phyloP scores from a whole-genome alignment of 208 protist species.

The Spironucleus salmonicida region DNA sequence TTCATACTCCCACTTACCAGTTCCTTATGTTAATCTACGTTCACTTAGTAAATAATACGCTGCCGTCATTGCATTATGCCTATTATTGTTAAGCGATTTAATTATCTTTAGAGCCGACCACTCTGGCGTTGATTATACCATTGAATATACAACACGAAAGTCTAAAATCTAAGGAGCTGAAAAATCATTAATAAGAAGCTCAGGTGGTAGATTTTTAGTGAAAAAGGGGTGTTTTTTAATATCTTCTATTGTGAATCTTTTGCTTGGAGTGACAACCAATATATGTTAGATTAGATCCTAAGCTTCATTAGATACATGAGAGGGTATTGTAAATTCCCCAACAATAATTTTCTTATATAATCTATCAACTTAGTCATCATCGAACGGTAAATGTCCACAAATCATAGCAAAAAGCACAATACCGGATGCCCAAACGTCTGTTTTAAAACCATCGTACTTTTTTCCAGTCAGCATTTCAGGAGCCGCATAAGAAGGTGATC shows the following conservation, averaged over 20 bases:
- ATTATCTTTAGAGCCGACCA: not conserved
- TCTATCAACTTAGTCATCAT: conserved; percentile 63
- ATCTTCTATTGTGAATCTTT: conserved; percentile 52
- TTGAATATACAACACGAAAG: not conserved
- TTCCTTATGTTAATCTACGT: too few relatives aligned
- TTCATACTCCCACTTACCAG: too few relatives aligned
- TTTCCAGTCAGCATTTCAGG: conserved; percentile 69
- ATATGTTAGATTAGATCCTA: conserved; percentile 53
- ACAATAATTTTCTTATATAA: conserved; percentile 71
- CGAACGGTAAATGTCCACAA: conserved; percentile 70
- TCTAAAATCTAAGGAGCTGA: not conserved
- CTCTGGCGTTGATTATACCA: not conserved
- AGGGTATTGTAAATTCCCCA: conserved; percentile 52
- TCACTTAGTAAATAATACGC: conserved; percentile 37
- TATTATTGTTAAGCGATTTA: conserved; percentile 29
- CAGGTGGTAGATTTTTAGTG: not conserved
- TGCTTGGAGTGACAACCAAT: conserved; percentile 55
- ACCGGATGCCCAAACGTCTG: conserved; percentile 75
- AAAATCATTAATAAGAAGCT: not conserved
- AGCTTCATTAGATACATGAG: conserved; percentile 19
- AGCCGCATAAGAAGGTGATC: conserved; percentile 74
- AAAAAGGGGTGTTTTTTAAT: conserved; percentile 53
- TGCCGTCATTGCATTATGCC: conserved; percentile 36
- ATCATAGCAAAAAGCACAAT: conserved; percentile 75
- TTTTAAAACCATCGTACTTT: conserved; percentile 66